Evolutionary conservation across 2,329 filamentous ascomycete species (phyloP).

Genomic region (Teratosphaeria zuluensis): DNA sequence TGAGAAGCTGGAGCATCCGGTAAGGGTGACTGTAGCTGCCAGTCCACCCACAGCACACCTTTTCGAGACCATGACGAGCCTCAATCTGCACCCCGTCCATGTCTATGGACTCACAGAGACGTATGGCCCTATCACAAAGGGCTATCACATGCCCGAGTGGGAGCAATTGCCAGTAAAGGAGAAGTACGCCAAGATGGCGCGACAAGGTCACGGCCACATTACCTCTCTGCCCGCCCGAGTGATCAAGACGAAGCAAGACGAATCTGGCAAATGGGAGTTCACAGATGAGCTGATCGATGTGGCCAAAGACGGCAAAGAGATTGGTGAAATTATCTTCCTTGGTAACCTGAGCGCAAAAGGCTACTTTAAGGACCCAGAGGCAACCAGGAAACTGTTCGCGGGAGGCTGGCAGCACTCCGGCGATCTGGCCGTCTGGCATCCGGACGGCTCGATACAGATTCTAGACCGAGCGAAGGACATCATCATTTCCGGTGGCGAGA

Average conservation of each 20-base stretch:
- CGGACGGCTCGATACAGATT: constrained; percentile 84
- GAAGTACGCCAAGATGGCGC: constrained; percentile 80
- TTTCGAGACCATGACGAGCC: constrained; percentile 79
- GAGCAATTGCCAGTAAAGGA: constrained; percentile 62
- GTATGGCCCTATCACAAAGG: constrained; percentile 91
- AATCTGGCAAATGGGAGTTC: constrained; percentile 18
- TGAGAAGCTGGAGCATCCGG: constrained; percentile 52
- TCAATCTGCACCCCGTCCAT: constrained; percentile 86
- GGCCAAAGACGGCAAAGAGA: constrained; percentile 59
- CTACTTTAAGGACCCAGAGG: constrained; percentile 83
- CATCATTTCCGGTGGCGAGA: constrained; percentile 95
- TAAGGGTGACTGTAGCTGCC: constrained; percentile 85
- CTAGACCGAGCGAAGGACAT: constrained; percentile 94
- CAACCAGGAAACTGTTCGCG: constrained; percentile 75
- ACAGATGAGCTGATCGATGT: constrained; percentile 58
- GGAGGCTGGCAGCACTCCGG: constrained; percentile 83
- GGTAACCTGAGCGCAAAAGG: constrained; percentile 89
- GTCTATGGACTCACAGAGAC: constrained; percentile 85
- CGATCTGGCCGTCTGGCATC: constrained; percentile 86
- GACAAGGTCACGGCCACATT: constrained; percentile 87
- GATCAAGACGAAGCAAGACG: constrained; percentile 64
- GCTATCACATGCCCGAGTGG: constrained; percentile 81
- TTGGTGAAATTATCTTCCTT: constrained; percentile 74
- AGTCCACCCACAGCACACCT: constrained; percentile 82
- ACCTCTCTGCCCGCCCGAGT: constrained; percentile 72